Evolutionary conservation across 202 grass and related monocot species (phyloP).

Genomic region (Alloteropsis angusta): DNA sequence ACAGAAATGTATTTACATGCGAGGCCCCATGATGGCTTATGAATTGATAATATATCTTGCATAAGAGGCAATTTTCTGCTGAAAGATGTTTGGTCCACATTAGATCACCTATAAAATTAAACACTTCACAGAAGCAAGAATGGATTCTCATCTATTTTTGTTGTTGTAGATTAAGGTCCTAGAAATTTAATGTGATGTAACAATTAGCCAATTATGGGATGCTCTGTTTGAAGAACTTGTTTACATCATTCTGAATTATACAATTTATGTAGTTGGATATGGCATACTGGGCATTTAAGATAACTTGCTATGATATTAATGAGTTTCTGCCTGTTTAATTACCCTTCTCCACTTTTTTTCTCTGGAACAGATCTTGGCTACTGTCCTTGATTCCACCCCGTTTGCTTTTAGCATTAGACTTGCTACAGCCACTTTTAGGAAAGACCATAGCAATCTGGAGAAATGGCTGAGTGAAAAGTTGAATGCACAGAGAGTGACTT

Average conservation of each 20-base stretch:
- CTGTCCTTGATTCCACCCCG: conserved; percentile 58
- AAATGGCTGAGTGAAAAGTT: conserved; percentile 86
- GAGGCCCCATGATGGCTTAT: not conserved
- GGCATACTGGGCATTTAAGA: not conserved
- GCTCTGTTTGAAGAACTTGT: conserved; percentile 1
- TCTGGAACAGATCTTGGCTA: conserved; percentile 58
- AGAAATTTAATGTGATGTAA: not conserved
- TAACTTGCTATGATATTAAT: not conserved
- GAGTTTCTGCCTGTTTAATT: not conserved
- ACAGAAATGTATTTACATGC: not conserved
- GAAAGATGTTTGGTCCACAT: not conserved
- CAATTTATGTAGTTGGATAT: not conserved
- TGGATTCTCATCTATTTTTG: not conserved
- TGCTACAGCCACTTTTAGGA: conserved; percentile 50
- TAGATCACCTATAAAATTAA: not conserved
- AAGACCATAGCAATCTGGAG: conserved; percentile 74
- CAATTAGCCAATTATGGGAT: not conserved
- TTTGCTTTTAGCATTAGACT: conserved; percentile 75
- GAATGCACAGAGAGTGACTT: conserved; percentile 40
- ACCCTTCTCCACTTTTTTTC: conserved; percentile 14
- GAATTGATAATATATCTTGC: not conserved
- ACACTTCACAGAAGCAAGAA: not conserved
- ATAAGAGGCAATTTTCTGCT: not conserved
- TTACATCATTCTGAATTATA: not conserved
- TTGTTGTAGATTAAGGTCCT: not conserved